These are phyloP conservation scores for Chytriomyces sp. DNA, from an alignment of 192 early-diverging fungal species.

Conservation along the genomic window DNA sequence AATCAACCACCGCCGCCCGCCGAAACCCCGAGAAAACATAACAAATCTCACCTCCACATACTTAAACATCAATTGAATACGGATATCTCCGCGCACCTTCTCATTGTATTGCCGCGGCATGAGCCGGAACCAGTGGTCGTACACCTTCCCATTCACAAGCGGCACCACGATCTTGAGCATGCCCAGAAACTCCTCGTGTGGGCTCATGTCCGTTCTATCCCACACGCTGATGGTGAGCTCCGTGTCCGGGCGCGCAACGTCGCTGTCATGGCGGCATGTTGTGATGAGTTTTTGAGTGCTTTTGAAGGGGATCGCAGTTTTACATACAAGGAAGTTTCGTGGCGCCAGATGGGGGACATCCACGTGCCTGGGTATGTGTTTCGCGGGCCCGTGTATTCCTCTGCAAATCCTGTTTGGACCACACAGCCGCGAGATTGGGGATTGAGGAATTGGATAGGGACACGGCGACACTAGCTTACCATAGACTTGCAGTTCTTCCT, in stretches of 20 bases:
- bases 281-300: not conserved
- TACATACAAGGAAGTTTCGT: slow-evolving; percentile 37
- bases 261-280: slow-evolving; percentile 3
- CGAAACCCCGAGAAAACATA: not conserved
- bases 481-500: not conserved
- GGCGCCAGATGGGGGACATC: slow-evolving; percentile 31
- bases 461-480: too few species aligned
- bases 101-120: slow-evolving; percentile 28
- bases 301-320: not conserved
- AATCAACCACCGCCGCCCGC: not conserved
- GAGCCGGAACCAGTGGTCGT: slow-evolving; percentile 39
- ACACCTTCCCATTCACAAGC: slow-evolving; percentile 27
- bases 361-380: not conserved
- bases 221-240: slow-evolving; percentile 34
- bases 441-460: not conserved
- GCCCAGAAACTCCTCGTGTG: slow-evolving; percentile 30
- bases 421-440: not conserved
- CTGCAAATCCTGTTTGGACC: not conserved
- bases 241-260: slow-evolving; percentile 19
- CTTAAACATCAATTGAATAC: slow-evolving; percentile 26
- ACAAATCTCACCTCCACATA: slow-evolving; percentile 1
- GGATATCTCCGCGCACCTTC: slow-evolving; percentile 18
- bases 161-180: slow-evolving; percentile 29
- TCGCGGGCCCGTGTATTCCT: not conserved
- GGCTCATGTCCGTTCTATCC: slow-evolving; percentile 20